phyloP scores from a whole-genome alignment of 257 asterid species.

The Parsonsia alboflavescens region DNA sequence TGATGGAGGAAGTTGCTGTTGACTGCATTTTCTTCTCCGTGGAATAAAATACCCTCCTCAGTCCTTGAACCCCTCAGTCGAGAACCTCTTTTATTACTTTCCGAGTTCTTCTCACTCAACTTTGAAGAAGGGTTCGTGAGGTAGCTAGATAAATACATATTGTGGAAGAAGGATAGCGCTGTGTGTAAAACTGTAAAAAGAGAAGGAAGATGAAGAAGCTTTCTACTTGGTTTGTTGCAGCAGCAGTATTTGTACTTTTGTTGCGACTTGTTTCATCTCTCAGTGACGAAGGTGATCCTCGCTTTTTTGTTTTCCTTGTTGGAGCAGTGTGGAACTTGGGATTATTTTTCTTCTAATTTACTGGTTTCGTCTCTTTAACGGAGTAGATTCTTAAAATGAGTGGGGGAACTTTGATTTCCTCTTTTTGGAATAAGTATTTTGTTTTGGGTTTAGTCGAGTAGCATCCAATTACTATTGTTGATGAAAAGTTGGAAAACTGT shows the following conservation, averaged over 20 bases:
- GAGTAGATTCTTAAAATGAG: neutral
- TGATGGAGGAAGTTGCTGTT: constrained; percentile 4
- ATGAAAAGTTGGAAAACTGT: neutral
- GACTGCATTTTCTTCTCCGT: neutral
- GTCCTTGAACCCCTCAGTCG: constrained; percentile 1
- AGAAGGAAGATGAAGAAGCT: constrained; percentile 23
- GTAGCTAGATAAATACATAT: neutral
- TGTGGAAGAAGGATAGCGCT: constrained; percentile 20
- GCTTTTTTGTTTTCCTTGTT: neutral
- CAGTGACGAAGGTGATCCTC: constrained; percentile 41
- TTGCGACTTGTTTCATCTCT: constrained; percentile 43
- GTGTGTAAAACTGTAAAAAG: constrained; percentile 20
- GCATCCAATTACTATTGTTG: neutral
- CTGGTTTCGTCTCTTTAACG: neutral
- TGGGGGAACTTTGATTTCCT: neutral
- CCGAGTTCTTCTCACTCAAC: neutral
- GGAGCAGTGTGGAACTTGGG: neutral
- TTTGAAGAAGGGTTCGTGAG: neutral
- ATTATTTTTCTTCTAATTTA: neutral
- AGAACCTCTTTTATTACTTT: neutral
- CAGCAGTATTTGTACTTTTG: constrained; percentile 21
- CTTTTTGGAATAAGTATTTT: neutral
- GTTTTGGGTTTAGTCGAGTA: neutral
- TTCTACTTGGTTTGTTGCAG: constrained; percentile 8
- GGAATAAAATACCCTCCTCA: neutral